Evolutionary conservation across 2,329 filamentous ascomycete genomes (phyloP).

Genomic region (Colletotrichum sp.): DNA sequence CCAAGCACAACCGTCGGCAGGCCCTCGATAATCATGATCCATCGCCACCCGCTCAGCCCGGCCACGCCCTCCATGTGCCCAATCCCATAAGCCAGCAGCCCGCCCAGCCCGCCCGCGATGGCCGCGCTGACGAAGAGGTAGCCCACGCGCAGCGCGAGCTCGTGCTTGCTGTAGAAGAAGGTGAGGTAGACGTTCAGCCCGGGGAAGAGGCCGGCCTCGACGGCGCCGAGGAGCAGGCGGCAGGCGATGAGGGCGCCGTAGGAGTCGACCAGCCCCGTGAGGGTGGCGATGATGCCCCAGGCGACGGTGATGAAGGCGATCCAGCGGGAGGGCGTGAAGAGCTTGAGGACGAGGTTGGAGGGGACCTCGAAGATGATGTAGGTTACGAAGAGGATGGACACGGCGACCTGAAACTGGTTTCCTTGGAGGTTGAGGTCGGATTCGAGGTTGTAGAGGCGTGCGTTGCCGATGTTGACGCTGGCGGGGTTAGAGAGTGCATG

Average conservation of each 20-base stretch:
- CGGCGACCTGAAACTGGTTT: conserved; percentile 74
- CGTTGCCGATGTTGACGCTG: conserved; percentile 61
- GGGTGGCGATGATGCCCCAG: conserved; percentile 74
- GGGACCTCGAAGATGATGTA: conserved; percentile 68
- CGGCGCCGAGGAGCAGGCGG: conserved; percentile 69
- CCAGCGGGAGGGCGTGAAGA: conserved; percentile 66
- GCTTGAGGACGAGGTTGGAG: conserved; percentile 68
- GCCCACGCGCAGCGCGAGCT: conserved; percentile 74
- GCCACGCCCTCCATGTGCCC: conserved; percentile 72
- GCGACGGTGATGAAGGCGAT: conserved; percentile 66
- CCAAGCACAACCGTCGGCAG: conserved; percentile 56
- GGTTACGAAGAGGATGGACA: conserved; percentile 72
- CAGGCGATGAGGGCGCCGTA: conserved; percentile 72
- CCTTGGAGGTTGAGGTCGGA: conserved; percentile 64
- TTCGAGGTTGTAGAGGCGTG: conserved; percentile 69
- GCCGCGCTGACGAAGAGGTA: conserved; percentile 77
- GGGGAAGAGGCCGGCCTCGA: conserved; percentile 75
- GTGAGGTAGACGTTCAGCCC: conserved; percentile 74
- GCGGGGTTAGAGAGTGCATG: background rate
- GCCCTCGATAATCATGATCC: conserved; percentile 68
- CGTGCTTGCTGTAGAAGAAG: conserved; percentile 76
- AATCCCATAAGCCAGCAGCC: conserved; percentile 75
- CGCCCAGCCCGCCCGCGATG: conserved; percentile 74
- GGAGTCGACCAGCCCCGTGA: conserved; percentile 70
- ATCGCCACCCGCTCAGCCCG: conserved; percentile 73